A percentile compares a stretch with the other conserved stretches of the same genome.
phyloP scores from a whole-genome alignment of 768 basidiomycete genomes.

The Amanita thiersii region DNA sequence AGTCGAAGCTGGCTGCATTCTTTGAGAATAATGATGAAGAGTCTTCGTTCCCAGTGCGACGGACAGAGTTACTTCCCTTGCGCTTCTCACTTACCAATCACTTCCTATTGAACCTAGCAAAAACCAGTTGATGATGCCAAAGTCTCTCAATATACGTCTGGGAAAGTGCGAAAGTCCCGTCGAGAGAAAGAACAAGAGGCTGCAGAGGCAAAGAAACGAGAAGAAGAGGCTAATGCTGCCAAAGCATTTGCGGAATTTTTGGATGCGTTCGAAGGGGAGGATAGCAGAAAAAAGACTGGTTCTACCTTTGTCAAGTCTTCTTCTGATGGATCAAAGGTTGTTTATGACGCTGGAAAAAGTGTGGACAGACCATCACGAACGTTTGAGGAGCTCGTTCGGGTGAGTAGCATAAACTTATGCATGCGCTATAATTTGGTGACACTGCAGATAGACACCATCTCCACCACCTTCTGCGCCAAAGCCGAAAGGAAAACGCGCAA shows the following conservation, averaged over 20 bases:
- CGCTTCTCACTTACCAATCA: conserved; percentile 52
- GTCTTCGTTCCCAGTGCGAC: conserved; percentile 85
- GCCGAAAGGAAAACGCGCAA: conserved; percentile 90
- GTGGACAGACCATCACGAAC: conserved; percentile 16
- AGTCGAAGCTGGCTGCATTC: conserved; percentile 66
- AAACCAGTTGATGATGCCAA: conserved; percentile 83
- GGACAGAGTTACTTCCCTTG: conserved; percentile 60
- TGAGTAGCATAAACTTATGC: conserved; percentile 10
- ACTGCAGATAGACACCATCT: conserved; percentile 42
- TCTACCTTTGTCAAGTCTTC: conserved; percentile 56
- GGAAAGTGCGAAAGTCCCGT: conserved; percentile 82
- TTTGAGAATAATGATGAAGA: conserved; percentile 84
- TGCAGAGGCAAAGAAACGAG: conserved; percentile 81
- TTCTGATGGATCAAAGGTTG: conserved; percentile 35
- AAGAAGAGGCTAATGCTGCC: conserved; percentile 75
- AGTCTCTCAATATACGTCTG: conserved; percentile 77
- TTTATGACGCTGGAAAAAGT: conserved; percentile 34
- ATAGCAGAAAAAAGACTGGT: conserved; percentile 39
- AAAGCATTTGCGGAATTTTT: conserved; percentile 80
- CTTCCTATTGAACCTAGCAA: conserved; percentile 54
- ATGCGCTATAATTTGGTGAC: background rate
- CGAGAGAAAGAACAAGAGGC: conserved; percentile 90
- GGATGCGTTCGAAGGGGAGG: conserved; percentile 76
- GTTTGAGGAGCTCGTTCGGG: conserved; percentile 17
- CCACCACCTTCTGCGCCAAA: conserved; percentile 47